These are phyloP conservation scores for Gypsophila paniculata DNA, from an alignment of 179 eudicot species.

Conservation along the genomic window DNA sequence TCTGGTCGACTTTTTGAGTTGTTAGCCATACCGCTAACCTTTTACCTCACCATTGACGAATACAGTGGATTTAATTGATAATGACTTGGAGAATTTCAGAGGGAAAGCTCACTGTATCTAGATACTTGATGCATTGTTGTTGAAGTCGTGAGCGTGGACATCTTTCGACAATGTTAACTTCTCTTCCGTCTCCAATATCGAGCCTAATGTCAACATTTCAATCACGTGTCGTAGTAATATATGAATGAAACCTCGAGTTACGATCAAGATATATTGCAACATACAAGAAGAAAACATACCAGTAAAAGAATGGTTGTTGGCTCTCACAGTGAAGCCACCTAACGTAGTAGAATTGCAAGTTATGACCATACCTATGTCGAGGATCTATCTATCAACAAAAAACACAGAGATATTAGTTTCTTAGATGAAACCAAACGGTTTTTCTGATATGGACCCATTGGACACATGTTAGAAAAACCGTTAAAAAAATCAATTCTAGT, in stretches of 20 bases:
- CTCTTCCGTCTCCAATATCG: constrained; percentile 84
- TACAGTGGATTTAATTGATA: too few species aligned
- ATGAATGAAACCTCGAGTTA: not conserved
- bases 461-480: too few species aligned
- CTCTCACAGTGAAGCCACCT: constrained; percentile 78
- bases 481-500: too few species aligned
- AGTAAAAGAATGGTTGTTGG: constrained; percentile 82
- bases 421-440: not conserved
- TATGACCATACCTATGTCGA: constrained; percentile 90
- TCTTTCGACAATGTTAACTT: constrained; percentile 50
- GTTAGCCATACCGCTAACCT: too few species aligned
- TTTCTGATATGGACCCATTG: too few species aligned
- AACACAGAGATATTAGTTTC: constrained; percentile 5
- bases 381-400: constrained; percentile 70
- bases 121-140: constrained; percentile 86
- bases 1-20: too few species aligned
- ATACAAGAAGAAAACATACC: constrained; percentile 38
- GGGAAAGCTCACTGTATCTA: constrained; percentile 59
- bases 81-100: too few species aligned
- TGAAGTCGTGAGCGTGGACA: constrained; percentile 66
- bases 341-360: constrained; percentile 70
- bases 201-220: constrained; percentile 47
- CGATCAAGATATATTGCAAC: not conserved
- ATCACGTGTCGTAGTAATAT: not conserved
- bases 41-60: too few species aligned